These are phyloP conservation scores for Leptodontidium sp. DNA, from an alignment of 2,329 filamentous ascomycete species.

Conservation along the genomic window DNA sequence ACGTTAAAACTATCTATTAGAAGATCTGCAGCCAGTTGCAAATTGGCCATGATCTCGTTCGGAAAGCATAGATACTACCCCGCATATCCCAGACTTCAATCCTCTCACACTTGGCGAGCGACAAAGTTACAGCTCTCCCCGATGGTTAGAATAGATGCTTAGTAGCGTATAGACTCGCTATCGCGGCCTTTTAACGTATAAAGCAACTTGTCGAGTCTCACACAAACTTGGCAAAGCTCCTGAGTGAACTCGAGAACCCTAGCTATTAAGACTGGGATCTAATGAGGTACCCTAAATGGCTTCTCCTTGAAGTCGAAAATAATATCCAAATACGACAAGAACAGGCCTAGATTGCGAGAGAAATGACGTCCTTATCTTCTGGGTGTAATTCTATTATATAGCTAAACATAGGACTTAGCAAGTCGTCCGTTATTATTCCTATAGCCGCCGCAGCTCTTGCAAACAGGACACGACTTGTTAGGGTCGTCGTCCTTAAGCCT, in stretches of 20 bases:
- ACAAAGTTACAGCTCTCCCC: too few relatives aligned
- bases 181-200: too few relatives aligned
- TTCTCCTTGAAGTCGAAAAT: constrained; percentile 71
- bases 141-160: too few relatives aligned
- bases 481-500: constrained; percentile 68
- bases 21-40: too few relatives aligned
- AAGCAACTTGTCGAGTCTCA: too few relatives aligned
- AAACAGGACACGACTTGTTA: constrained; percentile 57
- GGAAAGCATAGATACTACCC: too few relatives aligned
- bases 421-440: constrained; percentile 73
- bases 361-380: constrained; percentile 58
- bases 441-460: constrained; percentile 64
- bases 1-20: too few relatives aligned
- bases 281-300: constrained; percentile 60
- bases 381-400: constrained; percentile 64
- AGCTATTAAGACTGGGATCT: constrained; percentile 66
- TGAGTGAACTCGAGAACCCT: constrained; percentile 57
- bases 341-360: constrained; percentile 56
- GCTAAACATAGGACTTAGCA: constrained; percentile 77
- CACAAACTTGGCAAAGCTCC: too few relatives aligned
- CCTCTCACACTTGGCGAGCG: too few relatives aligned
- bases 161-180: too few relatives aligned
- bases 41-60: too few relatives aligned
- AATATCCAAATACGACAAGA: constrained; percentile 66
- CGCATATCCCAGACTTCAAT: too few relatives aligned